phyloP scores from a whole-genome alignment of 2,329 filamentous ascomycete species.

The Talaromyces rugulosus region DNA sequence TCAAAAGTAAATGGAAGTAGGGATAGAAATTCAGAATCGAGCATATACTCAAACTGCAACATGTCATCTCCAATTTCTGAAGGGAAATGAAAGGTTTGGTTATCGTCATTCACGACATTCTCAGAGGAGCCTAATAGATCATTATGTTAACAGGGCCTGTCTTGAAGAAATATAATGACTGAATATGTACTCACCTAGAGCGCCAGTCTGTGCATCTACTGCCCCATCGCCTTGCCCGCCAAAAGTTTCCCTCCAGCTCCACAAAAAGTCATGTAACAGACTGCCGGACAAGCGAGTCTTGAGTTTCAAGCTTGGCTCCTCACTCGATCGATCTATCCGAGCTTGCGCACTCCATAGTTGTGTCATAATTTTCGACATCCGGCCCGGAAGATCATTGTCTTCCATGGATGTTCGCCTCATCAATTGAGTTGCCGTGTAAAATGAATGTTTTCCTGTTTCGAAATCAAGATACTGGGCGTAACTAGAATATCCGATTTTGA shows the following conservation, averaged over 20 bases:
- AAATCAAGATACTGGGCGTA: constrained; percentile 14
- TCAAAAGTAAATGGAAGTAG: constrained; percentile 10
- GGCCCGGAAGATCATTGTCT: constrained; percentile 18
- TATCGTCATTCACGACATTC: neutral
- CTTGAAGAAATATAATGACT: no score
- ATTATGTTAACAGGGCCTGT: neutral
- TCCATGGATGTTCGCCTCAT: constrained; percentile 13
- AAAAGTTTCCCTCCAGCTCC: constrained; percentile 17
- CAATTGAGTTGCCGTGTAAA: constrained; percentile 14
- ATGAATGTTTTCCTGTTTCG: constrained; percentile 15
- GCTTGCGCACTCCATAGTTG: constrained; percentile 16
- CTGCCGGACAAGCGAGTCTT: constrained; percentile 15
- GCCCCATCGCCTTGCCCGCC: constrained; percentile 10
- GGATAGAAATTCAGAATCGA: constrained; percentile 13
- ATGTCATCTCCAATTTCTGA: neutral
- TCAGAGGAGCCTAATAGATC: neutral
- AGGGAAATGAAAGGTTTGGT: neutral
- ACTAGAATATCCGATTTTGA: constrained; percentile 6
- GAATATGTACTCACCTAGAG: neutral
- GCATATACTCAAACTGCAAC: constrained; percentile 11
- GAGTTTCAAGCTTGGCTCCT: constrained; percentile 14
- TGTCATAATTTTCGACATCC: constrained; percentile 17
- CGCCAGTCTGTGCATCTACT: neutral
- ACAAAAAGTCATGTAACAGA: constrained; percentile 17
- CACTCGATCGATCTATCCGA: constrained; percentile 1